These are phyloP conservation scores for Smittium mucronatum DNA, from an alignment of 371 early-diverging fungal species.

Conservation along the genomic window DNA sequence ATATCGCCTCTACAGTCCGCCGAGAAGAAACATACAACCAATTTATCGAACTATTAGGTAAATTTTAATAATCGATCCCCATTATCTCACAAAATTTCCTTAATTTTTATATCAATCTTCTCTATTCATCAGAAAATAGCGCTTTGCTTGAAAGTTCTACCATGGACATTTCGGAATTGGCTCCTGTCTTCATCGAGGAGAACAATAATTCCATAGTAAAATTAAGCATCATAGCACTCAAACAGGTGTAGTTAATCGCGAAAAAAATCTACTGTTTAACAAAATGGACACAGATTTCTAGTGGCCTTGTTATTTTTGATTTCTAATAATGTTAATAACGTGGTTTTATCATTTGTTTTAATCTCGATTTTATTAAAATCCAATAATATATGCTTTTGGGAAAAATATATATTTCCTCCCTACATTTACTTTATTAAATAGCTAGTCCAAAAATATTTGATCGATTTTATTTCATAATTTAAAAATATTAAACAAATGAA, in stretches of 20 bases:
- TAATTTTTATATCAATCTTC: no score
- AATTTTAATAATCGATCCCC: background rate
- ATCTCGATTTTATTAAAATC: no score
- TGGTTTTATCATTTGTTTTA: no score
- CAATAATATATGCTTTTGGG: no score
- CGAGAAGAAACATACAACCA: slow-evolving; percentile 3
- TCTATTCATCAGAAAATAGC: background rate
- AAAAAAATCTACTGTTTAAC: background rate
- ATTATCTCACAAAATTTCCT: background rate
- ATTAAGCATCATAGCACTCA: slow-evolving; percentile 2
- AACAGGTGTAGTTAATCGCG: background rate
- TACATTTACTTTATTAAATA: no score
- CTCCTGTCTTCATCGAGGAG: slow-evolving; percentile 1
- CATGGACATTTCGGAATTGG: slow-evolving; percentile 5
- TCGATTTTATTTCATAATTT: no score
- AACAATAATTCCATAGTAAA: background rate
- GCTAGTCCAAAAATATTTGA: no score
- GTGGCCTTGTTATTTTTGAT: no score
- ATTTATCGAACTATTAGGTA: slow-evolving; percentile 7
- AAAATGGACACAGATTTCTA: no score
- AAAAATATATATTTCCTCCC: no score
- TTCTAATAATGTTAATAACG: no score
- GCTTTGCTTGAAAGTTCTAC: background rate
- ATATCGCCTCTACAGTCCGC: slow-evolving; percentile 5
- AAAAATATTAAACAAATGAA: background rate